Conservation (phyloP, 2,329 filamentous ascomycete genomes). For the Diaporthe eres region DNA sequence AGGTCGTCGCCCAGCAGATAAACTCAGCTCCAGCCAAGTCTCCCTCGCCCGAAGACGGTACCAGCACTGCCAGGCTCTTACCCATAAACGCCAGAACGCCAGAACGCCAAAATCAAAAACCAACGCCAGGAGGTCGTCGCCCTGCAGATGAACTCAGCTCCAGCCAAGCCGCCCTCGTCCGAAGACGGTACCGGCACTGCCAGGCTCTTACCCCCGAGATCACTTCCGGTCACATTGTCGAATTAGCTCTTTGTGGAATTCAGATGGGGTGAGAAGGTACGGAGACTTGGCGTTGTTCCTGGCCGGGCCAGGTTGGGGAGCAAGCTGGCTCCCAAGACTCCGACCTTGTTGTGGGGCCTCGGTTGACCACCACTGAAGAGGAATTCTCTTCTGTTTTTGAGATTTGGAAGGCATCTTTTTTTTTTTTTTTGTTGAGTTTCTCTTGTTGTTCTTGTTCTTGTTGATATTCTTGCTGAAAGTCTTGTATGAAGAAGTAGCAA, state of each 20-base stretch:
- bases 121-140: no score
- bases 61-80: no score
- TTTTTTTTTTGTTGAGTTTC: not conserved
- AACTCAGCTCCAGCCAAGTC: no score
- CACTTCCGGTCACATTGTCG: not conserved
- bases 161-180: no score
- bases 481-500: not conserved
- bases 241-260: not conserved
- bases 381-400: conserved; percentile 3
- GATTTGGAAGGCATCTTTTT: not conserved
- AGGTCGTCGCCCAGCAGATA: no score
- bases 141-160: no score
- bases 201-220: no score
- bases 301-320: not conserved
- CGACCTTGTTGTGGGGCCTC: conserved; percentile 1
- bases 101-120: no score
- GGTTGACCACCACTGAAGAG: conserved; percentile 6
- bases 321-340: not conserved
- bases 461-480: not conserved
- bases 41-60: no score
- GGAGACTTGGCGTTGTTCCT: not conserved
- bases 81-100: no score
- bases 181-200: no score
- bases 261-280: not conserved
- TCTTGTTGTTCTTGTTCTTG: no score